These are phyloP conservation scores for Yarrowia sp. DNA, from an alignment of 805 yeast species.

Conservation along the genomic window DNA sequence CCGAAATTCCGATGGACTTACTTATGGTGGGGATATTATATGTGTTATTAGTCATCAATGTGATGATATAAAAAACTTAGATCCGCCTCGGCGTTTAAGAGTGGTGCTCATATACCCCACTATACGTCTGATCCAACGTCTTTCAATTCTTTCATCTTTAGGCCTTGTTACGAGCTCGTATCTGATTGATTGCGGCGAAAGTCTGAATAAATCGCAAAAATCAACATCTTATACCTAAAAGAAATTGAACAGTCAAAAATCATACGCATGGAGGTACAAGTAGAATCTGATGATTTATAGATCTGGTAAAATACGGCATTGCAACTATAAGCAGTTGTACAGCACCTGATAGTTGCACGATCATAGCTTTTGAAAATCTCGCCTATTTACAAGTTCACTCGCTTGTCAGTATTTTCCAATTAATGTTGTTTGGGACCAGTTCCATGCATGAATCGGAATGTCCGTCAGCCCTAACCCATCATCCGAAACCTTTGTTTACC, in stretches of 20 bases:
- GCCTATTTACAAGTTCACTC: no score
- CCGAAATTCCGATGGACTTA: no score
- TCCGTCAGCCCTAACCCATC: background rate
- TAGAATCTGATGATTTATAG: no score
- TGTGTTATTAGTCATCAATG: no score
- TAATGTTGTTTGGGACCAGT: background rate
- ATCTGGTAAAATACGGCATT: no score
- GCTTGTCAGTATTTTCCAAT: no score
- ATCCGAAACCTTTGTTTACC: background rate
- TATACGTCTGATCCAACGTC: background rate
- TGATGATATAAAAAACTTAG: background rate
- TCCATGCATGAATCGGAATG: constrained; percentile 1
- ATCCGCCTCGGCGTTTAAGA: background rate
- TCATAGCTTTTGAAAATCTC: no score
- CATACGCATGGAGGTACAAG: background rate
- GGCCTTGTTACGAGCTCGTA: constrained; percentile 4
- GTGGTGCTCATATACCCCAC: background rate
- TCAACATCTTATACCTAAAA: background rate
- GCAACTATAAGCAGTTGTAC: no score
- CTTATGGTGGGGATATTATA: background rate
- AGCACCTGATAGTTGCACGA: no score
- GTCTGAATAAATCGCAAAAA: background rate
- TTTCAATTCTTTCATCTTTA: background rate
- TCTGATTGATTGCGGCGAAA: background rate
- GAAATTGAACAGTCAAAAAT: background rate